These are phyloP conservation scores for Jaltomata sinuosa DNA, from an alignment of 257 asterid genomes.

Conservation along the genomic window DNA sequence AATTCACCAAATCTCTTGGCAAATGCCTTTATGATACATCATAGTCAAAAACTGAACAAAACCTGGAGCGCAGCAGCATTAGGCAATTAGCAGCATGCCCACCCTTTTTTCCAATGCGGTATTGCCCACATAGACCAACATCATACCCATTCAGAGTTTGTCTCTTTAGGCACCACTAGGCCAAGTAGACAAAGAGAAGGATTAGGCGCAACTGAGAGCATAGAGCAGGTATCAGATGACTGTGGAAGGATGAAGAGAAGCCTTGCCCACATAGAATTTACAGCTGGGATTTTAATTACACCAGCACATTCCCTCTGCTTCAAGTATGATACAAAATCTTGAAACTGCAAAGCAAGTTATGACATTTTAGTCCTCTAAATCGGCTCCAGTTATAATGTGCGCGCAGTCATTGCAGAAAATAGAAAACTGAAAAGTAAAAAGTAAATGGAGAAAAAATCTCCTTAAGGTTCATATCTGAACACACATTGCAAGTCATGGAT, in stretches of 20 bases:
- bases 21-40: neutral
- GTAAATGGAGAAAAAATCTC: neutral
- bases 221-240: conserved; percentile 59
- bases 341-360: conserved; percentile 46
- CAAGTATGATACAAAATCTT: conserved; percentile 73
- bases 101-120: neutral
- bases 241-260: conserved; percentile 77
- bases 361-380: neutral
- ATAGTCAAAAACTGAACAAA: neutral
- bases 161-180: conserved; percentile 77
- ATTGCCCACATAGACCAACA: neutral
- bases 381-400: neutral
- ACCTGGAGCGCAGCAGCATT: neutral
- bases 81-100: neutral
- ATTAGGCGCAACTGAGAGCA: conserved; percentile 69
- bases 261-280: conserved; percentile 72
- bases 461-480: neutral
- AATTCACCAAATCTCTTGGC: neutral
- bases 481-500: neutral
- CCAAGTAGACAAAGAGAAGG: conserved; percentile 70
- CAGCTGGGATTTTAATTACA: conserved; percentile 77
- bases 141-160: conserved; percentile 46
- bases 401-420: neutral
- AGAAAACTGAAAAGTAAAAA: neutral
- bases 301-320: conserved; percentile 97